Percentiles rank a stretch among this genome's conserved stretches.
Evolutionary conservation across 192 early-diverging fungal genomes (phyloP).

Genomic region (Gaertneriomyces semiglobifer): DNA sequence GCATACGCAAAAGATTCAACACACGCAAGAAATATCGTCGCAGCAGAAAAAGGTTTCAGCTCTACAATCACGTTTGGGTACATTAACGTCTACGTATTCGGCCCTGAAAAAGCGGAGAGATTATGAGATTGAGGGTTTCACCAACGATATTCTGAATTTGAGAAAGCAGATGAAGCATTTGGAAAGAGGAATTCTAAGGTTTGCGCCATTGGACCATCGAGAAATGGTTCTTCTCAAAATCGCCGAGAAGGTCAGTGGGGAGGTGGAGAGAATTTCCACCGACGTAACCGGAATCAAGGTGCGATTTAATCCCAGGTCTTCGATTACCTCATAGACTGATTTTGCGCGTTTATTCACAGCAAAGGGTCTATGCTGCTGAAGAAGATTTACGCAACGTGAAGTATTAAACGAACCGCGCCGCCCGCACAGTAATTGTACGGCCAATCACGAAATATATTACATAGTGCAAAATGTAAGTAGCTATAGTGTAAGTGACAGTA

Average conservation of each 20-base stretch:
- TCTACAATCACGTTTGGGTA: not conserved
- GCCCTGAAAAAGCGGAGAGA: conserved; percentile 52
- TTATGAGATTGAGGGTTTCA: conserved; percentile 67
- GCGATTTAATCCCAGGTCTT: not conserved
- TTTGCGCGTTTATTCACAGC: conserved; percentile 12
- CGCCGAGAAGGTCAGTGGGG: conserved; percentile 40
- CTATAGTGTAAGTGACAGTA: too few relatives aligned
- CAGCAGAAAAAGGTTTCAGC: not conserved
- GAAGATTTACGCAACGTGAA: conserved; percentile 31
- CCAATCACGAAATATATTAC: too few relatives aligned
- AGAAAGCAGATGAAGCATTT: conserved; percentile 51
- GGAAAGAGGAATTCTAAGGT: conserved; percentile 56
- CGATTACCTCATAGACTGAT: not conserved
- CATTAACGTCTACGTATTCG: conserved; percentile 43
- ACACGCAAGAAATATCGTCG: conserved; percentile 30
- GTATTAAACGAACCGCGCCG: not conserved
- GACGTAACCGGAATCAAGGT: conserved; percentile 45
- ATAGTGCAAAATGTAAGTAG: too few relatives aligned
- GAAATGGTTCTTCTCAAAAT: conserved; percentile 49
- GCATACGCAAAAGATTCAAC: conserved; percentile 6
- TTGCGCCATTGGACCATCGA: conserved; percentile 54
- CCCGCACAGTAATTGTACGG: too few relatives aligned
- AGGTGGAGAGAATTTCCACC: conserved; percentile 40
- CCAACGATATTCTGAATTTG: conserved; percentile 56
- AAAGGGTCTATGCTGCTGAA: conserved; percentile 40